These are phyloP conservation scores for Botryotinia convoluta DNA, from an alignment of 2,329 filamentous ascomycete genomes.

Conservation along the genomic window DNA sequence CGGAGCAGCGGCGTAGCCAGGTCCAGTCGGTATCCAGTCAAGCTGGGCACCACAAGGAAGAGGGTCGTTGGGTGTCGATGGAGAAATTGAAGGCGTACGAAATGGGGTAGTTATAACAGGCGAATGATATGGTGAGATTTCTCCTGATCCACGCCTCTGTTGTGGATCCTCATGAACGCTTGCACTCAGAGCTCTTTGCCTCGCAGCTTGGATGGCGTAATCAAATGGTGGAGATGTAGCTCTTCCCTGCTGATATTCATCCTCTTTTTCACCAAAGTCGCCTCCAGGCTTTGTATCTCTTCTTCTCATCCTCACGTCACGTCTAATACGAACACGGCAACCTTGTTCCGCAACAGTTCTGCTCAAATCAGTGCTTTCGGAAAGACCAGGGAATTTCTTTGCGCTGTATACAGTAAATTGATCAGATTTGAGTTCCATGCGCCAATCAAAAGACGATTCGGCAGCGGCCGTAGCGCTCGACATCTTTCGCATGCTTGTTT, in stretches of 20 bases:
- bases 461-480: constrained; percentile 42
- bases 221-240: constrained; percentile 20
- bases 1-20: neutral
- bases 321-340: constrained; percentile 90
- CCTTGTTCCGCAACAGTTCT: constrained; percentile 93
- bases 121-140: constrained; percentile 32
- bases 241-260: constrained; percentile 52
- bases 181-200: constrained; percentile 28
- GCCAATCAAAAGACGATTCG: constrained; percentile 66
- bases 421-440: constrained; percentile 84
- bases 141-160: constrained; percentile 49
- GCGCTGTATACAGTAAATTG: constrained; percentile 91
- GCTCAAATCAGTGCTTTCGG: constrained; percentile 84
- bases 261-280: constrained; percentile 52
- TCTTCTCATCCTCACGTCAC: constrained; percentile 89
- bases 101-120: constrained; percentile 20
- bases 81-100: constrained; percentile 7
- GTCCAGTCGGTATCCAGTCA: constrained; percentile 28
- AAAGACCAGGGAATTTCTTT: constrained; percentile 95
- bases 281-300: constrained; percentile 66
- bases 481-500: constrained; percentile 37
- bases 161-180: constrained; percentile 27
- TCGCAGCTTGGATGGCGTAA: constrained; percentile 20
- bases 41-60: constrained; percentile 36
- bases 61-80: constrained; percentile 32